Evolutionary conservation across 1,284 basidiomycete species (phyloP), one percentile per base, ranked within the genome.

Genomic region (Neolentinus lepideus): DNA sequence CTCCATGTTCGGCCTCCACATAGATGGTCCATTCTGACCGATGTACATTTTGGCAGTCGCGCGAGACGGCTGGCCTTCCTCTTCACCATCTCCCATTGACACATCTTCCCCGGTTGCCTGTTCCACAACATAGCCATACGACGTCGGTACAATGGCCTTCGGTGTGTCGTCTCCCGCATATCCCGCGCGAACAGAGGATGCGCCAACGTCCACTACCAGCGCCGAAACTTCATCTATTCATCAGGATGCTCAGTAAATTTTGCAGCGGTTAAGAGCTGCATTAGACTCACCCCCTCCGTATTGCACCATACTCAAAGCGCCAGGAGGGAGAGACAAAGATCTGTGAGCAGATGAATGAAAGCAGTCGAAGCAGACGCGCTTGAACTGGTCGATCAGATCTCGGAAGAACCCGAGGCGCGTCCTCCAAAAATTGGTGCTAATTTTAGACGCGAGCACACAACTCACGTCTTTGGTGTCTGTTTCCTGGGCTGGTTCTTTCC

Each of bases 101-200:
- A 85, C 74, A 64, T 90, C 83, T 46, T 66, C 67, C 54, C 80
- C 77, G 10, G 70, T 55, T 48, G 54, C 57, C 58, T 53, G 69
- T 63, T 64, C 70, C 60, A 68, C 80, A 63, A 64, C 80, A 71
- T 88, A 95, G 24, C 94, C 95, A 71, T 94, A 98, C 55, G 85
- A 81, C 1, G 94, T 91, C 1, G 97, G 92, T 58, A 97, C 83
- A 59, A 98, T 85, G 25, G 90, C 88, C 70, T 94, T 94, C 27
- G 97, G 97, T 14, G 91, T 85, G 67, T 99, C 97, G 71, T 99
- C 96, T 52, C 97, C 97, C 16, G 97, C 96, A 70, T 96, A 97
- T 51, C 97, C 97, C 22, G 92, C 94, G 66, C 96, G 88, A 57
- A 94, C 77, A 19, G 92, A 89, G 51, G 91, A 90, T 36, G 91